Conservation (phyloP, 768 basidiomycete genomes). For the Agrocybe praecox region DNA sequence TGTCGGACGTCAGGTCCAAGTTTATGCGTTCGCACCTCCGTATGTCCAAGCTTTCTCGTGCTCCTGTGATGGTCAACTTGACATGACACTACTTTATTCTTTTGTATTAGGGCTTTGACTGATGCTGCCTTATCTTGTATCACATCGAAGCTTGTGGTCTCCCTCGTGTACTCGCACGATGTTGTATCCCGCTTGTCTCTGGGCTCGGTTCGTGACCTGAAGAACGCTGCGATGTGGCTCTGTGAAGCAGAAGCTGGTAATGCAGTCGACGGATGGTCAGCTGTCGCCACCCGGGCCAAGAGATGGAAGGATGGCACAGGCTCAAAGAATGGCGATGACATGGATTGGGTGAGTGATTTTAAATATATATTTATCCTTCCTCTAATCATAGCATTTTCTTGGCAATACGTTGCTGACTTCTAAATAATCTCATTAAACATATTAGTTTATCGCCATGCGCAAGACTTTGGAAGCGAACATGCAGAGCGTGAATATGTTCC, state of each 20-base stretch:
- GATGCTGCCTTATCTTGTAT: constrained; percentile 63
- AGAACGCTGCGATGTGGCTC: constrained; percentile 77
- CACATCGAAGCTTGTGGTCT: constrained; percentile 65
- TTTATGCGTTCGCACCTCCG: constrained; percentile 83
- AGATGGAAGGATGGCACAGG: constrained; percentile 62
- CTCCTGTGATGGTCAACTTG: neutral
- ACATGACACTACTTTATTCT: neutral
- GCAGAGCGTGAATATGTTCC: constrained; percentile 71
- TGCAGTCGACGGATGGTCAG: constrained; percentile 53
- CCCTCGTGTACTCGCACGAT: constrained; percentile 84
- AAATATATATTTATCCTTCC: neutral
- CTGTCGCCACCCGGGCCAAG: constrained; percentile 50
- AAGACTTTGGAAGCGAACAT: constrained; percentile 88
- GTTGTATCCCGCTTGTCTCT: constrained; percentile 78
- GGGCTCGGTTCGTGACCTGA: constrained; percentile 76
- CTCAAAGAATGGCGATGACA: constrained; percentile 52
- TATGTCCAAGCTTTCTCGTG: constrained; percentile 35
- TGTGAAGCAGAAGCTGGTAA: constrained; percentile 66
- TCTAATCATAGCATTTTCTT: neutral
- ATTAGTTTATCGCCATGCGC: constrained; percentile 74
- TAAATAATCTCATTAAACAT: neutral
- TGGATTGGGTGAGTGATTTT: constrained; percentile 47
- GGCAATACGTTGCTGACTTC: neutral
- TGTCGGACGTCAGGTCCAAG: constrained; percentile 62
- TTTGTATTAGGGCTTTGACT: constrained; percentile 52